These are phyloP conservation scores for Bipolaris bicolor DNA, from an alignment of 2,329 filamentous ascomycete species.

Conservation along the genomic window DNA sequence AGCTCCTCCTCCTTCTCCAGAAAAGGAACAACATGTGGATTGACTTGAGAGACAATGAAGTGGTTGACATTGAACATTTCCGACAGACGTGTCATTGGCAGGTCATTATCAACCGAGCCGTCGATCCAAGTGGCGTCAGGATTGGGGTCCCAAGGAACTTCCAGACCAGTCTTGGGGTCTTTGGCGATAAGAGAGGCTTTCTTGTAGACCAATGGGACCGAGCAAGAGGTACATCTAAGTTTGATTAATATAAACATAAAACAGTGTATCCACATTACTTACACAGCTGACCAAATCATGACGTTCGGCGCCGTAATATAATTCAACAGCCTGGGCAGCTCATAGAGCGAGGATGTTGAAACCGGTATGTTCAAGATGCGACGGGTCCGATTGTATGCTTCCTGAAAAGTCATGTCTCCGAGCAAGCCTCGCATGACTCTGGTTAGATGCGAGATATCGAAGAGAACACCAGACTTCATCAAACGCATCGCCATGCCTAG, in stretches of 20 bases:
- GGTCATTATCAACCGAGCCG: constrained; percentile 90
- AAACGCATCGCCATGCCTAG: constrained; percentile 73
- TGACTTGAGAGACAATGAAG: constrained; percentile 96
- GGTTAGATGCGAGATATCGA: constrained; percentile 81
- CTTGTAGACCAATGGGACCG: constrained; percentile 85
- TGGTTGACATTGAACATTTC: constrained; percentile 99
- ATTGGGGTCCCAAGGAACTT: constrained; percentile 83
- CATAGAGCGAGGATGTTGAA: constrained; percentile 84
- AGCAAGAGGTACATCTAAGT: constrained; percentile 81
- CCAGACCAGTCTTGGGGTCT: constrained; percentile 77
- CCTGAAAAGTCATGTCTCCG: constrained; percentile 91
- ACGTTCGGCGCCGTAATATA: constrained; percentile 94
- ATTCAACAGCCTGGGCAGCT: constrained; percentile 85
- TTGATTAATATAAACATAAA: constrained; percentile 16
- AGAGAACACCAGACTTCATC: constrained; percentile 81
- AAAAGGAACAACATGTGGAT: constrained; percentile 91
- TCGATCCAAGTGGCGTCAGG: constrained; percentile 84
- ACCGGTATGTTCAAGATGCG: constrained; percentile 94
- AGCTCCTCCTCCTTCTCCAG: constrained; percentile 74
- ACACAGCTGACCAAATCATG: constrained; percentile 92
- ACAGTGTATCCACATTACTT: constrained; percentile 40
- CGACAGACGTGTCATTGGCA: constrained; percentile 86
- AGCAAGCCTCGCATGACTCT: constrained; percentile 81
- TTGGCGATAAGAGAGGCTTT: constrained; percentile 81
- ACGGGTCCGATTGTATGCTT: constrained; percentile 92